These are phyloP conservation scores for Pichia sp. DNA, from an alignment of 1,139 yeast genomes.

Conservation along the genomic window DNA sequence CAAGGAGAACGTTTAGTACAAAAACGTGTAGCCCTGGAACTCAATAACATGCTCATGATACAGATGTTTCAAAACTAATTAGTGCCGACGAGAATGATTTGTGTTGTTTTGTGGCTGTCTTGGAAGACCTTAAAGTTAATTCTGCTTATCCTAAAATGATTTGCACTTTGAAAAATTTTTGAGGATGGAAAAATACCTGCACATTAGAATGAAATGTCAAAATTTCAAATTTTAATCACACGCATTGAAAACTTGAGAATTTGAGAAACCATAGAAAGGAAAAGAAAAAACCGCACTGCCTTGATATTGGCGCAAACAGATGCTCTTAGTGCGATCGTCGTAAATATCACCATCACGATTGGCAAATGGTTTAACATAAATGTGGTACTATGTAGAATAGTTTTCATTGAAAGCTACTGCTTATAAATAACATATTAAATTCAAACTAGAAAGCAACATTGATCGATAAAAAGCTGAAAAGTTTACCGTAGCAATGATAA, in stretches of 20 bases:
- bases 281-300: neutral
- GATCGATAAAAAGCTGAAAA: neutral
- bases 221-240: neutral
- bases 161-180: neutral
- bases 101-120: neutral
- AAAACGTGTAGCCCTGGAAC: slow-evolving; percentile 7
- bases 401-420: too few species aligned
- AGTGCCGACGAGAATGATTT: neutral
- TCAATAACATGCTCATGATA: slow-evolving; percentile 12
- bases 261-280: neutral
- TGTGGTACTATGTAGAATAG: too few species aligned
- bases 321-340: too few species aligned
- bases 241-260: neutral
- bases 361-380: too few species aligned
- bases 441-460: neutral
- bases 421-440: too few species aligned
- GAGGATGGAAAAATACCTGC: neutral
- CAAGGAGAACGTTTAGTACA: neutral
- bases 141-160: neutral
- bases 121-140: neutral
- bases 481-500: neutral
- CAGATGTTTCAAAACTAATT: slow-evolving; percentile 12
- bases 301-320: neutral
- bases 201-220: too few species aligned
- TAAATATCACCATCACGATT: too few species aligned